Evolutionary conservation across 2,329 filamentous ascomycete species (phyloP).

Genomic region (Xylariaceae sp.): DNA sequence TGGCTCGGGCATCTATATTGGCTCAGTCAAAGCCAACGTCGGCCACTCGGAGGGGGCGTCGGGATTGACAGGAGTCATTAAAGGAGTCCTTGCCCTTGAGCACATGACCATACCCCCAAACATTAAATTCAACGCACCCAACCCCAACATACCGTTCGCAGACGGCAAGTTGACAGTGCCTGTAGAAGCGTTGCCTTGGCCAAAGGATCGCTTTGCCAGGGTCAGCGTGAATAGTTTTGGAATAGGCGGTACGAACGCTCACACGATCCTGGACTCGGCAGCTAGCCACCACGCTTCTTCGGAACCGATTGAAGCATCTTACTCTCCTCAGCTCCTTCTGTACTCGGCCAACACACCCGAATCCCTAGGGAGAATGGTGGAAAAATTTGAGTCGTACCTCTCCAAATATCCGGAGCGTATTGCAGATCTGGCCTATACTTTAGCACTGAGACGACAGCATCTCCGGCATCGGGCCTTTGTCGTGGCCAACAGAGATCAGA

Average conservation of each 20-base stretch:
- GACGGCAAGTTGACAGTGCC: slow-evolving; percentile 31
- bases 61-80: slow-evolving; percentile 39
- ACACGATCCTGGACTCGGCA: slow-evolving; percentile 32
- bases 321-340: slow-evolving; percentile 29
- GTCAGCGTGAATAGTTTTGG: slow-evolving; percentile 44
- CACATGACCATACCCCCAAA: slow-evolving; percentile 37
- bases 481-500: slow-evolving; percentile 24
- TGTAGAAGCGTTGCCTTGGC: slow-evolving; percentile 27
- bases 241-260: slow-evolving; percentile 40
- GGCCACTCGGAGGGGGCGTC: slow-evolving; percentile 38
- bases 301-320: too few species aligned
- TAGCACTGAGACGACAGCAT: slow-evolving; percentile 39
- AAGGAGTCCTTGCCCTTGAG: slow-evolving; percentile 39
- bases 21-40: slow-evolving; percentile 35
- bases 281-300: slow-evolving; percentile 25
- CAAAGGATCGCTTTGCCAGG: slow-evolving; percentile 28
- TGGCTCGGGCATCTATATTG: slow-evolving; percentile 23
- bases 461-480: slow-evolving; percentile 36
- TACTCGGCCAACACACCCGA: slow-evolving; percentile 31
- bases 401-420: too few species aligned
- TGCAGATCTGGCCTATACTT: slow-evolving; percentile 40
- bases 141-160: slow-evolving; percentile 30
- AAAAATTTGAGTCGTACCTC: slow-evolving; percentile 30
- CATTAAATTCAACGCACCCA: slow-evolving; percentile 34
- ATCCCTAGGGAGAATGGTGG: slow-evolving; percentile 24